Evolutionary conservation across 192 early-diverging fungal species (phyloP).

Genomic region (Geranomyces michiganensis): DNA sequence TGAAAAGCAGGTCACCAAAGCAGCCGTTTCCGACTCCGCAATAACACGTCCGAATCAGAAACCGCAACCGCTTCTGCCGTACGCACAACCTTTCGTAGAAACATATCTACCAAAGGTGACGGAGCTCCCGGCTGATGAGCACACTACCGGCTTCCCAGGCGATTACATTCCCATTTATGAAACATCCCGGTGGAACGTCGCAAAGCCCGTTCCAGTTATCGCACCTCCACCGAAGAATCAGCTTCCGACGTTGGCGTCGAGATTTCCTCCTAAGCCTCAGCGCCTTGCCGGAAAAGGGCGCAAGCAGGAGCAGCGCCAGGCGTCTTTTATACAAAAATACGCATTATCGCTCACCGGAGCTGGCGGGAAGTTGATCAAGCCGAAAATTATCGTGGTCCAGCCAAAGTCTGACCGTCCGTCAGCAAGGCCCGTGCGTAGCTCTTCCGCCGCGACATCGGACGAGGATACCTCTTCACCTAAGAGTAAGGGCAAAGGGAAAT

Average conservation of each 20-base stretch:
- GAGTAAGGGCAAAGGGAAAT: conserved; percentile 17
- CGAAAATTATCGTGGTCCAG: conserved; percentile 18
- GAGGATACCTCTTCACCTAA: neutral
- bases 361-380: conserved; percentile 20
- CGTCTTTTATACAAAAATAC: conserved; percentile 21
- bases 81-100: conserved; percentile 14
- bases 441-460: neutral
- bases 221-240: neutral
- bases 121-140: neutral
- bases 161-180: conserved; percentile 16
- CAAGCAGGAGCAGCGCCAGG: conserved; percentile 21
- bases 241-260: neutral
- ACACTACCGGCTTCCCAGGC: neutral
- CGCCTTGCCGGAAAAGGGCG: neutral
- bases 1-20: neutral
- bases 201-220: conserved; percentile 8
- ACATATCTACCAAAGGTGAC: conserved; percentile 12
- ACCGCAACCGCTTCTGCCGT: conserved; percentile 1
- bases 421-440: neutral
- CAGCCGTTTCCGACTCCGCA: neutral
- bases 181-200: conserved; percentile 18
- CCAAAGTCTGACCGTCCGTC: conserved; percentile 2
- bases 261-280: neutral
- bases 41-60: neutral
- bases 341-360: conserved; percentile 27